These are phyloP conservation scores for Aspergillus tamarii DNA, from an alignment of 2,329 filamentous ascomycete genomes.

Conservation along the genomic window DNA sequence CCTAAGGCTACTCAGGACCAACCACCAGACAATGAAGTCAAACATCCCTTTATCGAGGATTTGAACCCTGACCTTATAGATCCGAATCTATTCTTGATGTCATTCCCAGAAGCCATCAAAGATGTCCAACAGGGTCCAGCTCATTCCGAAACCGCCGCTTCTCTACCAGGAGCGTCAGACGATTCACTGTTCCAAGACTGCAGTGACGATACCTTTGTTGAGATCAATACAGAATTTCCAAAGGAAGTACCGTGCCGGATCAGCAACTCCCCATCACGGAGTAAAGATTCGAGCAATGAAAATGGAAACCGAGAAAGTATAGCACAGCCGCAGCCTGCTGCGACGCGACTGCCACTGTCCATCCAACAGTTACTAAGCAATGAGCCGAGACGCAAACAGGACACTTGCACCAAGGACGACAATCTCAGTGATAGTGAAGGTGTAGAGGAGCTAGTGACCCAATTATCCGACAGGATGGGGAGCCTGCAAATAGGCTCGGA, in stretches of 20 bases:
- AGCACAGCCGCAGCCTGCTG: not conserved
- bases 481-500: not conserved
- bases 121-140: not conserved
- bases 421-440: not conserved
- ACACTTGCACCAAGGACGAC: not conserved
- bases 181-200: not conserved
- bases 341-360: not conserved
- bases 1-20: not conserved
- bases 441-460: not conserved
- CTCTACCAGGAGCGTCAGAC: not conserved
- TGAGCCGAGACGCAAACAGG: not conserved
- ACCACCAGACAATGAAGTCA: not conserved
- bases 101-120: not conserved
- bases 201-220: not conserved
- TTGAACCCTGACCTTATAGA: not conserved
- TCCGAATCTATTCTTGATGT: not conserved
- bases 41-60: not conserved
- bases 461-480: not conserved
- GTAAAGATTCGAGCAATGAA: not conserved
- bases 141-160: accelerated
- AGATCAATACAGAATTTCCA: not conserved
- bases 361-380: not conserved
- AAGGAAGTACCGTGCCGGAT: not conserved
- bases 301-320: not conserved
- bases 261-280: not conserved